These are phyloP conservation scores for Claviceps monticola DNA, from an alignment of 2,329 filamentous ascomycete species.

Conservation along the genomic window DNA sequence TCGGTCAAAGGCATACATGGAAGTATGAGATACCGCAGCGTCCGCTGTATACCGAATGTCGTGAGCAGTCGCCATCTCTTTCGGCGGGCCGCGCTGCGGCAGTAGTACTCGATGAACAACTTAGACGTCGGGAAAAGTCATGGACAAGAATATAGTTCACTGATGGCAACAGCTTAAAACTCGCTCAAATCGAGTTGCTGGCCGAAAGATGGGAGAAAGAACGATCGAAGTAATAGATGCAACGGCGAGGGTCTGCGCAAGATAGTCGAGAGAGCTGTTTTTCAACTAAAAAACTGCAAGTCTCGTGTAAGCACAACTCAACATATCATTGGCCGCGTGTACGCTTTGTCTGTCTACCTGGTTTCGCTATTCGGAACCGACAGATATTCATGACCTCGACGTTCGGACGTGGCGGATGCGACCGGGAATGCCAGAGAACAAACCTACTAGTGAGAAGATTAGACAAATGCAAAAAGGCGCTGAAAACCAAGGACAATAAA, in stretches of 20 bases:
- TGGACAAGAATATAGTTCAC: slow-evolving; percentile 15
- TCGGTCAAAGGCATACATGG: slow-evolving; percentile 8
- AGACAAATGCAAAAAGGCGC: slow-evolving; percentile 7
- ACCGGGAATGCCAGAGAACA: neutral
- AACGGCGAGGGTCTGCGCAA: neutral
- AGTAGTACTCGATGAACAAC: slow-evolving; percentile 28
- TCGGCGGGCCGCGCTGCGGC: slow-evolving; percentile 34
- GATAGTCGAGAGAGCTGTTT: neutral
- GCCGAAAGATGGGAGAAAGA: neutral
- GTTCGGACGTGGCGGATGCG: neutral
- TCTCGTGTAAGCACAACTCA: neutral
- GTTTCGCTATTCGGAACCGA: neutral
- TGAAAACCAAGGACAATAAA: slow-evolving; percentile 3
- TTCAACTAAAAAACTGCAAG: neutral
- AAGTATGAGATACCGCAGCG: slow-evolving; percentile 5
- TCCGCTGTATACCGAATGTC: slow-evolving; percentile 22
- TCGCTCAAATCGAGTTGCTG: neutral
- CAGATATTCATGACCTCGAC: neutral
- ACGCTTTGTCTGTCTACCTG: neutral
- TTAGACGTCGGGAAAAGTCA: slow-evolving; percentile 24
- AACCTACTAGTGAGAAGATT: slow-evolving; percentile 3
- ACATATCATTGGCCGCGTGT: neutral
- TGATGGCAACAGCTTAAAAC: neutral
- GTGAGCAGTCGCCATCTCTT: slow-evolving; percentile 29
- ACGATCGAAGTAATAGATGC: neutral